phyloP scores from a whole-genome alignment of 2,329 filamentous ascomycete species.

The Penicillium sp. region DNA sequence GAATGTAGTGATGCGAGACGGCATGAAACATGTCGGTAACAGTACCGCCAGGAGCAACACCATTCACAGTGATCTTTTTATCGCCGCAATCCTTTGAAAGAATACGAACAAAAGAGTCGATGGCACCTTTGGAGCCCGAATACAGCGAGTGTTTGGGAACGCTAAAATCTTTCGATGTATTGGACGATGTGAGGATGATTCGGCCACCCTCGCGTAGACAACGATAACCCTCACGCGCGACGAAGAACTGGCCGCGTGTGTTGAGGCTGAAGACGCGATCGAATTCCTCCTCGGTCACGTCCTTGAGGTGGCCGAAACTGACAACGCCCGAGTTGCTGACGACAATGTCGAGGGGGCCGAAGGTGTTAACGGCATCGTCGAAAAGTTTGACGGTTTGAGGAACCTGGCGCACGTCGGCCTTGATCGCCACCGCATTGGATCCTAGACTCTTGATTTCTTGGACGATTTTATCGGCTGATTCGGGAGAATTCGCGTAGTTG shows the following conservation, averaged over 20 bases:
- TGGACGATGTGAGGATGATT: conserved; percentile 73
- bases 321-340: conserved; percentile 58
- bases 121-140: conserved; percentile 73
- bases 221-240: conserved; percentile 67
- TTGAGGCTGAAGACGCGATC: conserved; percentile 63
- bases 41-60: conserved; percentile 68
- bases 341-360: conserved; percentile 32
- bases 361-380: conserved; percentile 63
- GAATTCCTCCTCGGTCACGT: conserved; percentile 26
- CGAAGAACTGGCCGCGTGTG: conserved; percentile 65
- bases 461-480: conserved; percentile 61
- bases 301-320: conserved; percentile 18
- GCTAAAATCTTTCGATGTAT: conserved; percentile 63
- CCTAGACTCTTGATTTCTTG: conserved; percentile 11
- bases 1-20: conserved; percentile 12
- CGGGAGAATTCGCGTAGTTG: conserved; percentile 60
- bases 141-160: conserved; percentile 73
- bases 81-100: conserved; percentile 71
- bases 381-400: conserved; percentile 53
- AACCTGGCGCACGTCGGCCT: not conserved
- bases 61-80: conserved; percentile 70
- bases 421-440: not conserved
- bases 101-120: conserved; percentile 74
- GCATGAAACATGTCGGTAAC: conserved; percentile 70
- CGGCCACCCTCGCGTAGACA: conserved; percentile 69